Percentiles rank a stretch among this genome's conserved stretches.
Conservation (phyloP, 768 basidiomycete genomes). For the Tulasnella calospora region DNA sequence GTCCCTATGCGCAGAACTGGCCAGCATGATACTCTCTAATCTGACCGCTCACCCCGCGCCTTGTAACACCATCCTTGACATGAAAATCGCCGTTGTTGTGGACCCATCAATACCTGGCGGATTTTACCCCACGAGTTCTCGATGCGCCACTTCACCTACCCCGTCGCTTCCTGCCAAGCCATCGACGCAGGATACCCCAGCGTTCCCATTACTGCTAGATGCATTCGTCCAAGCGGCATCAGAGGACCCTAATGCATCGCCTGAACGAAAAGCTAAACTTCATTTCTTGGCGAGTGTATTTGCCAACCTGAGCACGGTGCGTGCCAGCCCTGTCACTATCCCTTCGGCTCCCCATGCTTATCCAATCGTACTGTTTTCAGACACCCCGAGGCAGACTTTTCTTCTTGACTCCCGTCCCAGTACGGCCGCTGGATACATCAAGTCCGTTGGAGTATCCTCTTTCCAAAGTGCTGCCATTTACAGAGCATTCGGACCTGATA, state of each 20-base stretch:
- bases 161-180: constrained; percentile 64
- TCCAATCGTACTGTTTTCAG: constrained; percentile 39
- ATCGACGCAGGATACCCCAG: constrained; percentile 49
- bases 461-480: constrained; percentile 75
- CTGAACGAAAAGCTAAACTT: constrained; percentile 61
- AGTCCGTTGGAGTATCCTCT: constrained; percentile 66
- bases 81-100: constrained; percentile 61
- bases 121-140: constrained; percentile 70
- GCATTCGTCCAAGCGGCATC: constrained; percentile 76
- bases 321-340: constrained; percentile 33
- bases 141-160: constrained; percentile 70
- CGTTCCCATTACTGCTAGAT: constrained; percentile 79
- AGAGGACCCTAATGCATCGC: constrained; percentile 38
- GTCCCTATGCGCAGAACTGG: constrained; percentile 86
- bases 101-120: constrained; percentile 41
- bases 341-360: constrained; percentile 1
- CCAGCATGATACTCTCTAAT: constrained; percentile 97
- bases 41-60: constrained; percentile 69
- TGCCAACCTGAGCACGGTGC: constrained; percentile 79
- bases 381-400: constrained; percentile 70
- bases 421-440: constrained; percentile 40
- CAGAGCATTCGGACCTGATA: constrained; percentile 82
- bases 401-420: constrained; percentile 65
- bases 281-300: constrained; percentile 94
- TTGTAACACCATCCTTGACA: constrained; percentile 56